Base-by-base conservation (phyloP, 2,329 filamentous ascomycete species). In the Scedosporium apiospermum region DNA sequence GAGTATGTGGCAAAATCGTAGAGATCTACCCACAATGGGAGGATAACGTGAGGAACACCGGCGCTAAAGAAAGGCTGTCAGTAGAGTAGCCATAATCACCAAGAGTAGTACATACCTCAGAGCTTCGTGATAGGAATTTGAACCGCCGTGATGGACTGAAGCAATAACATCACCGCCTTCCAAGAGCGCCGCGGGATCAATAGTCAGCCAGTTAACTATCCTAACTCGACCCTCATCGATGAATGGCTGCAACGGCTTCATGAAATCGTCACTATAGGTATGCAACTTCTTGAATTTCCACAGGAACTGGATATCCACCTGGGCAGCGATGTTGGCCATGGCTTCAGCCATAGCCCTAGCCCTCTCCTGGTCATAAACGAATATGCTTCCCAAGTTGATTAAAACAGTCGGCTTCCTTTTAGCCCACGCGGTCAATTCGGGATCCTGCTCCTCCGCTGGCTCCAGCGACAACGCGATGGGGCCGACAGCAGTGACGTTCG, bases 1-100 rank as follows among this genome's bases (percentile, higher is more conserved):
- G 73, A 76, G 2, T 74, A 71, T 14, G 69, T 69, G 6, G 78
- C 78, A 61, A 74, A 80, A 58, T 78, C 77, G 62, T 78, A 79
- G 0, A 75, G 72, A 60, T 81, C 79, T 0, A 75, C 69, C 79
- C 79, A 81, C 0, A 74, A 64, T 0, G 80, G 78, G 1, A 82
- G 69, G 5, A 81, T 65, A 5, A 81, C 66, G 49, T 81, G 79
- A 1, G 79, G 74, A 3, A 78, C 69, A 2, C 78, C 78, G 9
- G 73, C 71, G 4, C 78, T 78, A 9, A 12, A 49, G 16, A 30
- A 46, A 30, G 14, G 14, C 62, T n/a, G 38, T 49, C 49, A 60
- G 42, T 53, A 51, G 41, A 27, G 55, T 42, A 21, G 6, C 21
- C 18, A 14, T 41, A 51, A 21, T 4, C 34, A 12, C 14, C 6